Conservation (phyloP, 129 eudicot genomes). For the Chrysanthemum lavandulifolium region DNA sequence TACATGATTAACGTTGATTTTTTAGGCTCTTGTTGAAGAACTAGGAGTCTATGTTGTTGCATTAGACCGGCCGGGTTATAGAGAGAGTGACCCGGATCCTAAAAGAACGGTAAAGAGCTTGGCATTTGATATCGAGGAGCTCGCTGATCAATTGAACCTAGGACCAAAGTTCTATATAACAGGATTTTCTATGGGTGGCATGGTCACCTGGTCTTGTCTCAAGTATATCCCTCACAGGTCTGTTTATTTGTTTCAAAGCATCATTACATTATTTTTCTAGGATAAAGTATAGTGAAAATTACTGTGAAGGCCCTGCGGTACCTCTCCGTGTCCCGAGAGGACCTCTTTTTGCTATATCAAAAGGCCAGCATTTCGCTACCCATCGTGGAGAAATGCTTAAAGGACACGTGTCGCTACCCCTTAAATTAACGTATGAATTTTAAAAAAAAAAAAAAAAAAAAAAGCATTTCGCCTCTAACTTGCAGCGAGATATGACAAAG, state of each 20-base stretch:
- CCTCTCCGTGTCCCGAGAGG: too few relatives aligned
- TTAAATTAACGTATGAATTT: too few relatives aligned
- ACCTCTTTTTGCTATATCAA: too few relatives aligned
- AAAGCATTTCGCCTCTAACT: too few relatives aligned
- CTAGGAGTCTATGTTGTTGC: slow-evolving; percentile 58
- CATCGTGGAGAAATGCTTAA: too few relatives aligned
- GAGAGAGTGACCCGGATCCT: slow-evolving; percentile 80
- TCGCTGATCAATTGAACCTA: slow-evolving; percentile 64
- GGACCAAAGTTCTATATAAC: slow-evolving; percentile 59
- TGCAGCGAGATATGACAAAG: too few relatives aligned
- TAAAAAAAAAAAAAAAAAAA: too few relatives aligned
- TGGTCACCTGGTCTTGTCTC: slow-evolving; percentile 58
- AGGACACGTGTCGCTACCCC: too few relatives aligned
- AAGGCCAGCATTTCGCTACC: too few relatives aligned
- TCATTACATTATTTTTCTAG: too few relatives aligned
- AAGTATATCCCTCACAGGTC: slow-evolving; percentile 80
- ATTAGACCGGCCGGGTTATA: slow-evolving; percentile 77
- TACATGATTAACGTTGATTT: background rate
- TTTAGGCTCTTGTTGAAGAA: slow-evolving; percentile 48
- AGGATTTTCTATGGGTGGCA: slow-evolving; percentile 76
- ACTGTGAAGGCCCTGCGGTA: too few relatives aligned
- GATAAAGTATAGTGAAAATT: too few relatives aligned
- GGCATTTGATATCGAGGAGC: slow-evolving; percentile 63
- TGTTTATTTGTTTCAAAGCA: slow-evolving; percentile 11
- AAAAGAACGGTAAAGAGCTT: slow-evolving; percentile 45